A percentile compares a stretch with the other conserved stretches of the same genome.
phyloP scores from a whole-genome alignment of 192 early-diverging fungal species.

The Entomortierella parvispora region DNA sequence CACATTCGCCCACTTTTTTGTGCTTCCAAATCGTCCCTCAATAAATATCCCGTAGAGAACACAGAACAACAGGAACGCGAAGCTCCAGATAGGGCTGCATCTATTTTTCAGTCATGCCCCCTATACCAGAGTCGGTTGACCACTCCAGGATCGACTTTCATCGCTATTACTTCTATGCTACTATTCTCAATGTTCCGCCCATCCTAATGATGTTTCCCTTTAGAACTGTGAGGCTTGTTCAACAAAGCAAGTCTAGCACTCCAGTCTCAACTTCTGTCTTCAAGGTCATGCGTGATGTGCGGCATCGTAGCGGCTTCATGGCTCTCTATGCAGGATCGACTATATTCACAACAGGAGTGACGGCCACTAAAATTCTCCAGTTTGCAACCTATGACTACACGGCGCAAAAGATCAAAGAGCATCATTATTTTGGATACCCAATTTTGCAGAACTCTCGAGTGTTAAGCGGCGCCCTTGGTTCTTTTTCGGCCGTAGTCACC shows the following conservation, averaged over 20 bases:
- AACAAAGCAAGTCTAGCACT: constrained; percentile 29
- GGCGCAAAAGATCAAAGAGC: constrained; percentile 22
- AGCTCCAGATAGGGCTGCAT: too few relatives aligned
- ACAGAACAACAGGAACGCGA: too few relatives aligned
- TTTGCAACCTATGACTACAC: constrained; percentile 51
- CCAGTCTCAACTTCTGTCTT: constrained; percentile 35
- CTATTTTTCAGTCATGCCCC: too few relatives aligned
- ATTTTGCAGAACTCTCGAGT: constrained; percentile 22
- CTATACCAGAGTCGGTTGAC: constrained; percentile 21
- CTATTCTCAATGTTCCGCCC: constrained; percentile 37
- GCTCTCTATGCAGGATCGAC: constrained; percentile 38
- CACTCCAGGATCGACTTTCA: constrained; percentile 44
- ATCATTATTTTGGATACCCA: constrained; percentile 26
- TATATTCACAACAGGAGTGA: constrained; percentile 34
- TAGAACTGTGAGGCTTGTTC: constrained; percentile 43
- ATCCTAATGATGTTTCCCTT: constrained; percentile 38
- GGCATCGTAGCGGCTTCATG: constrained; percentile 24
- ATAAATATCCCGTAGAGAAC: too few relatives aligned
- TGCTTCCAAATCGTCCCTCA: too few relatives aligned
- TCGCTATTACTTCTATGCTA: constrained; percentile 44
- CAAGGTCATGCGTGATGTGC: constrained; percentile 28
- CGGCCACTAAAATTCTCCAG: constrained; percentile 39
- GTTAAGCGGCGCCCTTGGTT: constrained; percentile 21
- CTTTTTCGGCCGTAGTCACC: constrained; percentile 44
- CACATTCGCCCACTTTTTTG: too few relatives aligned